A percentile compares a stretch with the other conserved stretches of the same genome.
Conservation (phyloP, 208 protist genomes). For the Phytomonas francai region DNA sequence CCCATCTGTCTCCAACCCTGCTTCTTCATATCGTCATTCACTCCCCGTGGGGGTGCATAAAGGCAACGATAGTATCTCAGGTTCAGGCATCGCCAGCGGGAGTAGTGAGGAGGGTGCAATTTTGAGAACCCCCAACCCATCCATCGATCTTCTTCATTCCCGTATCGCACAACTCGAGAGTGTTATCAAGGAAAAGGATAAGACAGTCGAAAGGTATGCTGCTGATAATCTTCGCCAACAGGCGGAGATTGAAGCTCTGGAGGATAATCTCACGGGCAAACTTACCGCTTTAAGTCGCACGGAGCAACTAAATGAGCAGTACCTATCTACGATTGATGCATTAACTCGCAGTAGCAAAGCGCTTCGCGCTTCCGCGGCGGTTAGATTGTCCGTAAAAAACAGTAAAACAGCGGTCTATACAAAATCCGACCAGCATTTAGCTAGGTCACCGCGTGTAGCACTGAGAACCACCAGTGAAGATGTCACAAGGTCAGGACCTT, state of each 20-base stretch:
- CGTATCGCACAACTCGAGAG: constrained; percentile 29
- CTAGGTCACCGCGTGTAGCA: too few species aligned
- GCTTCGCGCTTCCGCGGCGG: too few species aligned
- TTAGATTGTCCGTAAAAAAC: too few species aligned
- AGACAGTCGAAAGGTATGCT: constrained; percentile 14
- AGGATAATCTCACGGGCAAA: constrained; percentile 15
- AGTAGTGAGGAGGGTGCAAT: background rate
- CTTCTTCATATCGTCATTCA: background rate
- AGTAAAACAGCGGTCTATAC: too few species aligned
- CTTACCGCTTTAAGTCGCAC: constrained; percentile 10
- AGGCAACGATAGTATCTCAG: background rate
- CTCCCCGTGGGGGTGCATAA: background rate
- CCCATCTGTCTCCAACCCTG: background rate
- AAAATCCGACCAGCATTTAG: too few species aligned
- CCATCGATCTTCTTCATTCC: constrained; percentile 13
- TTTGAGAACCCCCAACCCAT: background rate
- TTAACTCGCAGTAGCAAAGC: background rate
- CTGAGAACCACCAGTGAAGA: too few species aligned
- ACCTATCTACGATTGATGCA: constrained; percentile 11
- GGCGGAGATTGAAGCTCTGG: constrained; percentile 7
- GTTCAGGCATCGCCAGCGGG: background rate
- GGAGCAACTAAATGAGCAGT: constrained; percentile 15
- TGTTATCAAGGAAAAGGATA: constrained; percentile 20
- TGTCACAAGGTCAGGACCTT: too few species aligned
- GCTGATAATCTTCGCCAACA: constrained; percentile 11